A percentile compares a stretch with the other conserved stretches of the same genome.
Evolutionary conservation across 495 filamentous ascomycete species (phyloP).

Genomic region (Talaromyces stipitatus): DNA sequence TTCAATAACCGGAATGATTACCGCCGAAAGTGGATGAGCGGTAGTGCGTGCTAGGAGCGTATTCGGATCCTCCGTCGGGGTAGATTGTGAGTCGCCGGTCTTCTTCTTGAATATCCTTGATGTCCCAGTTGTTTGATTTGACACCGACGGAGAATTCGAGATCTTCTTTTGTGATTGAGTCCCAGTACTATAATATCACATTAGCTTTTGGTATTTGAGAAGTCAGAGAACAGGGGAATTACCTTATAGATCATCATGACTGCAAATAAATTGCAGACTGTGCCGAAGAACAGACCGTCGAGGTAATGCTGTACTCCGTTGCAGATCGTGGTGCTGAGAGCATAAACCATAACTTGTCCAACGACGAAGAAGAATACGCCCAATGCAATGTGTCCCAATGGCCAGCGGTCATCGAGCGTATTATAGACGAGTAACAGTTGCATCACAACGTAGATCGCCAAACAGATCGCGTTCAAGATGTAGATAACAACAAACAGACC

Average conservation of each 20-base stretch:
- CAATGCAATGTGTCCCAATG: conserved; percentile 86
- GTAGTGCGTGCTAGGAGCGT: conserved; percentile 51
- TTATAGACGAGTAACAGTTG: conserved; percentile 82
- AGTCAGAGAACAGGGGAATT: conserved; percentile 15
- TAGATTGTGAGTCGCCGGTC: conserved; percentile 74
- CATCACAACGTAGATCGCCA: conserved; percentile 79
- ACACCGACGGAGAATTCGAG: conserved; percentile 96
- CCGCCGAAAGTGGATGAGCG: conserved; percentile 22
- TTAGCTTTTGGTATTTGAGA: conserved; percentile 7
- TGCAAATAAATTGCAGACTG: conserved; percentile 84
- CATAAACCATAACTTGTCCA: conserved; percentile 90
- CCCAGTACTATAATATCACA: conserved; percentile 72
- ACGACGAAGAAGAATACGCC: conserved; percentile 86
- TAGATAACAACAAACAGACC: conserved; percentile 92
- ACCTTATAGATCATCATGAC: conserved; percentile 99
- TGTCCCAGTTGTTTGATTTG: conserved; percentile 95
- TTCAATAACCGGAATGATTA: neutral
- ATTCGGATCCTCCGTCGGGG: conserved; percentile 55
- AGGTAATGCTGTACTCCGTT: conserved; percentile 82
- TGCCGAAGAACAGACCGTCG: conserved; percentile 92
- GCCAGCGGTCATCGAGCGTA: conserved; percentile 93
- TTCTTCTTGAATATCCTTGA: conserved; percentile 92
- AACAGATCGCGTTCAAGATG: conserved; percentile 77
- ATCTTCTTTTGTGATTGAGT: conserved; percentile 97
- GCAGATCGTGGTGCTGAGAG: conserved; percentile 81